phyloP scores from a whole-genome alignment of 176 grass and related monocot species.

The Pharus latifolius region DNA sequence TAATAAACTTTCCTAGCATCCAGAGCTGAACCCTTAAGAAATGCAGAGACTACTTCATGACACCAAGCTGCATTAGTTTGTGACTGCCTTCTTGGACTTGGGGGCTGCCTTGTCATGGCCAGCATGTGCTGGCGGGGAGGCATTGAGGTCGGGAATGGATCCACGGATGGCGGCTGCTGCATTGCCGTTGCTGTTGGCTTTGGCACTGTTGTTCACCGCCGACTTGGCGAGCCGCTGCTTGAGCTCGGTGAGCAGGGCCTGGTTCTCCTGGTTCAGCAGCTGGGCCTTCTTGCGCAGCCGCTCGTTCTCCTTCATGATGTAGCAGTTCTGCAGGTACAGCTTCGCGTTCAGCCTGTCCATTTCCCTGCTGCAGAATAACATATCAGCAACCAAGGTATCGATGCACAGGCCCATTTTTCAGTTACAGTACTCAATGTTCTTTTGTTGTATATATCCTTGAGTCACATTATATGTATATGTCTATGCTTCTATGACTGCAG shows the following conservation, averaged over 20 bases:
- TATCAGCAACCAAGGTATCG: neutral
- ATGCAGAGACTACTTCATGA: neutral
- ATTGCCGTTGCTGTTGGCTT: neutral
- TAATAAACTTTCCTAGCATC: conserved; percentile 16
- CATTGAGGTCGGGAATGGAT: conserved; percentile 56
- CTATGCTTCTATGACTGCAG: neutral
- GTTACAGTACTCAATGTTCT: neutral
- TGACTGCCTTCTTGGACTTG: conserved; percentile 20
- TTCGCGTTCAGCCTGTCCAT: conserved; percentile 74
- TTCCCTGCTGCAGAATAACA: conserved; percentile 2
- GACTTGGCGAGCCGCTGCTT: conserved; percentile 65
- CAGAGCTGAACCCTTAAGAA: conserved; percentile 5
- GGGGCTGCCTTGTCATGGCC: conserved; percentile 17
- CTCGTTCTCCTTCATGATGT: conserved; percentile 87
- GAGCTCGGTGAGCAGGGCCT: conserved; percentile 58
- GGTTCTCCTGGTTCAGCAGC: conserved; percentile 76
- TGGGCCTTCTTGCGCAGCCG: conserved; percentile 72
- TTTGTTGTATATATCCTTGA: neutral
- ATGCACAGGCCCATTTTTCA: neutral
- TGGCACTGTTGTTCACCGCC: neutral
- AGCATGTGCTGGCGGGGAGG: conserved; percentile 1
- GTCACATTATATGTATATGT: neutral
- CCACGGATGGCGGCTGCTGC: neutral
- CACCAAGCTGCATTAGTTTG: conserved; percentile 14
- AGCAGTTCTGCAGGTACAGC: conserved; percentile 78